Evolutionary conservation across 2,329 filamentous ascomycete species (phyloP).

Genomic region (Trichophyton equinum): DNA sequence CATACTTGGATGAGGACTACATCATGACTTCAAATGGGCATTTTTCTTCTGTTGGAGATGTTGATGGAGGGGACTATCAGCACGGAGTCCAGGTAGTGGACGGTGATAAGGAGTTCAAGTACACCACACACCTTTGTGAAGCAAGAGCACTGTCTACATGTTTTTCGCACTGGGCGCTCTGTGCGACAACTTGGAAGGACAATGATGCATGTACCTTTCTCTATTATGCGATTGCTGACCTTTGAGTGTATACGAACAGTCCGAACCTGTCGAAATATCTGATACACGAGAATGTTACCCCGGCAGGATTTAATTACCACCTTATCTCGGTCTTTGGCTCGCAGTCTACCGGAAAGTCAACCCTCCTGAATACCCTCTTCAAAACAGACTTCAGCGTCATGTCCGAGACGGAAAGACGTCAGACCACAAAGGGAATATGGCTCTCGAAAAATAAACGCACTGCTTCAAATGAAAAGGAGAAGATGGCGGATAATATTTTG

Average conservation of each 20-base stretch:
- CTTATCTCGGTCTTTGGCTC: constrained; percentile 98
- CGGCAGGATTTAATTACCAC: constrained; percentile 96
- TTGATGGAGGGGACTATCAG: constrained; percentile 47
- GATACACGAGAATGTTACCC: constrained; percentile 62
- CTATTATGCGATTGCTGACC: neutral
- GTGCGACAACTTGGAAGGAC: neutral
- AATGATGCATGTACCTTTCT: neutral
- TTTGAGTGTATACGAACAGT: constrained; percentile 34
- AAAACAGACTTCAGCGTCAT: constrained; percentile 95
- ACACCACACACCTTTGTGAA: constrained; percentile 26
- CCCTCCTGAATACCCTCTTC: constrained; percentile 88
- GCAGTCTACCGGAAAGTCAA: constrained; percentile 97
- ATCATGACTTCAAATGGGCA: constrained; percentile 35
- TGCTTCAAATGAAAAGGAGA: constrained; percentile 30
- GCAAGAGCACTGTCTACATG: neutral
- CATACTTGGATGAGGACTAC: neutral
- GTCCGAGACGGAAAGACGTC: constrained; percentile 83
- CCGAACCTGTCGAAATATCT: constrained; percentile 71
- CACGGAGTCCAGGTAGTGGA: constrained; percentile 96
- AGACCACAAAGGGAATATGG: constrained; percentile 99
- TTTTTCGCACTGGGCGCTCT: neutral
- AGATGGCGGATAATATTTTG: constrained; percentile 93
- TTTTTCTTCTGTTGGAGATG: constrained; percentile 32
- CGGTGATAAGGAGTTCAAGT: constrained; percentile 96
- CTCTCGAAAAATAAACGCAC: constrained; percentile 86